Conservation (phyloP, 768 basidiomycete species). For the Aureoboletus auriporus region DNA sequence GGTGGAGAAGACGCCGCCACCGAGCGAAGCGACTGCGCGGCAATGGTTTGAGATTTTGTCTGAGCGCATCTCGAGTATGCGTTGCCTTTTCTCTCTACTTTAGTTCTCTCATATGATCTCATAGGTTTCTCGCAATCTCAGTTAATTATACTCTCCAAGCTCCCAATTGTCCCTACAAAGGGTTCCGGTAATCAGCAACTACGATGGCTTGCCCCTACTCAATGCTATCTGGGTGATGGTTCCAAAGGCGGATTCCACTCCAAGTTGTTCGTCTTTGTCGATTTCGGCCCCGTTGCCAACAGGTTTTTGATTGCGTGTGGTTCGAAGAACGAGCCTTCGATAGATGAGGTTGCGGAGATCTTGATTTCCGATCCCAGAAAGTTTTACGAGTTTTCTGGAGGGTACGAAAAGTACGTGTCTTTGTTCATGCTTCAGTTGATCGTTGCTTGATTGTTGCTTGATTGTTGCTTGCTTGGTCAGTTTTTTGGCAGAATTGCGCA, state of each 20-base stretch:
- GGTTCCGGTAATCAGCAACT: conserved; percentile 28
- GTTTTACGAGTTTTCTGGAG: conserved; percentile 70
- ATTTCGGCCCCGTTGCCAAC: conserved; percentile 82
- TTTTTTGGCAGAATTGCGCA: conserved; percentile 77
- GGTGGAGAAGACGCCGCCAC: conserved; percentile 58
- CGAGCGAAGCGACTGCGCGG: conserved; percentile 48
- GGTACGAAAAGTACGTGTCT: conserved; percentile 56
- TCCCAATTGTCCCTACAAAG: conserved; percentile 64
- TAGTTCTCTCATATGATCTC: not conserved
- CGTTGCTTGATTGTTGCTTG: not conserved
- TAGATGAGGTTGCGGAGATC: conserved; percentile 74
- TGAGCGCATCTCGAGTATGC: conserved; percentile 55
- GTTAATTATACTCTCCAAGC: conserved; percentile 50
- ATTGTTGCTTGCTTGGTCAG: conserved; percentile 34
- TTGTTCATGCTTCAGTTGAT: not conserved
- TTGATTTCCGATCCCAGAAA: conserved; percentile 63
- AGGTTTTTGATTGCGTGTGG: conserved; percentile 84
- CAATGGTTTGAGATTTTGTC: conserved; percentile 70
- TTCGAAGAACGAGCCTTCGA: conserved; percentile 80
- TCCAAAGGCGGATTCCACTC: conserved; percentile 62
- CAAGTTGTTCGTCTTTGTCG: conserved; percentile 81
- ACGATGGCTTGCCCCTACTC: conserved; percentile 53
- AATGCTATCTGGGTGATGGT: conserved; percentile 65
- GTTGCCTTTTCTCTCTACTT: not conserved
- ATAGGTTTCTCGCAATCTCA: conserved; percentile 59